These are phyloP conservation scores for Ophiocordyceps australis DNA, from an alignment of 2,329 filamentous ascomycete genomes.

Conservation along the genomic window DNA sequence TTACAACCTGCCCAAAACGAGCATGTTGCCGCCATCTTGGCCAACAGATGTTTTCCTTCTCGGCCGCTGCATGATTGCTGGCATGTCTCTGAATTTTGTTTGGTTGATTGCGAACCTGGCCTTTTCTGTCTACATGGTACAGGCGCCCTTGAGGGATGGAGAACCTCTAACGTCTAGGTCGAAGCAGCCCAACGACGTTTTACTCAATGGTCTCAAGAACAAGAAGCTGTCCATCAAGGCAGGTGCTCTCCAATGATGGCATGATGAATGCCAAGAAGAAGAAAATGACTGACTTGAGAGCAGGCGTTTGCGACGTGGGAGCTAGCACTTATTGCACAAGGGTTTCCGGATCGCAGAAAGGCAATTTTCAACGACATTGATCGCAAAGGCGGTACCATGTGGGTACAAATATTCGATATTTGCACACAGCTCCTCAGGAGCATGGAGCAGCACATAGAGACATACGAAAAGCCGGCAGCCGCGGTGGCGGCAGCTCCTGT, in stretches of 20 bases:
- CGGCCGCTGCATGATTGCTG: conserved; percentile 38
- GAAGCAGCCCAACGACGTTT: conserved; percentile 79
- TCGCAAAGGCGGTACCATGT: conserved; percentile 59
- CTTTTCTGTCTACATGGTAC: conserved; percentile 66
- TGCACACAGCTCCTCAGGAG: conserved; percentile 53
- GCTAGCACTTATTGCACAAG: conserved; percentile 58
- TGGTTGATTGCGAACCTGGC: conserved; percentile 64
- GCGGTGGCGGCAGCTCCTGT: conserved; percentile 13
- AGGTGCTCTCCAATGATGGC: too few relatives aligned
- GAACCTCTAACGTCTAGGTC: conserved; percentile 69
- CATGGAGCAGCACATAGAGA: conserved; percentile 49
- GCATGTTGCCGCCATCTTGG: conserved; percentile 38
- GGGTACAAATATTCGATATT: conserved; percentile 56
- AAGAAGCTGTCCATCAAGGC: conserved; percentile 65
- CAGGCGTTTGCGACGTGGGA: conserved; percentile 85
- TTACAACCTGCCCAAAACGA: conserved; percentile 58
- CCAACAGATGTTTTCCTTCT: conserved; percentile 40
- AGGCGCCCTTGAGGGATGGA: conserved; percentile 69
- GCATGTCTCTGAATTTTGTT: conserved; percentile 47
- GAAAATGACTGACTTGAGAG: conserved; percentile 6
- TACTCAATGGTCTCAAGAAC: conserved; percentile 66
- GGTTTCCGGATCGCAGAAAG: conserved; percentile 57
- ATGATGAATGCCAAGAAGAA: too few relatives aligned
- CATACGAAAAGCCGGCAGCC: conserved; percentile 28
- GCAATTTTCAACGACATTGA: conserved; percentile 79